Percentiles rank a stretch among this genome's conserved stretches.
Conservation (phyloP, 306 rosid genomes). For the Cotoneaster glaucophyllus region DNA sequence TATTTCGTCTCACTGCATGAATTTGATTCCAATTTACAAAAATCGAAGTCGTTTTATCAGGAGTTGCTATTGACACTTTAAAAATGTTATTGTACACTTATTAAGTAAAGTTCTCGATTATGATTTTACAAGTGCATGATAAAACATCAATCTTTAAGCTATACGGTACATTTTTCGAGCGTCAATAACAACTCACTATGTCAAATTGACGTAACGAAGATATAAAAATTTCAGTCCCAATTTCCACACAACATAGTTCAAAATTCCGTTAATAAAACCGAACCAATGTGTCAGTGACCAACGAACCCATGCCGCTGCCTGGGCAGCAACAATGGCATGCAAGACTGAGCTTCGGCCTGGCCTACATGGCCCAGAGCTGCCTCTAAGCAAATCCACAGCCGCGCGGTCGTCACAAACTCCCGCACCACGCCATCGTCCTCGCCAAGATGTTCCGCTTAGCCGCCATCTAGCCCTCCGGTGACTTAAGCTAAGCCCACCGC, state of each 20-base stretch:
- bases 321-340: conserved; percentile 20
- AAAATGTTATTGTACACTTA: too few species aligned
- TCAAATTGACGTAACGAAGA: neutral
- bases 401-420: conserved; percentile 30
- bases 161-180: too few species aligned
- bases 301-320: neutral
- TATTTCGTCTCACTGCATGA: too few species aligned
- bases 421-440: conserved; percentile 36
- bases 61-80: too few species aligned
- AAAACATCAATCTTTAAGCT: too few species aligned
- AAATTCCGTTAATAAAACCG: neutral
- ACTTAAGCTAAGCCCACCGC: conserved; percentile 43
- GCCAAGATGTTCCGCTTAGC: conserved; percentile 61
- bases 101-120: too few species aligned
- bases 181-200: too few species aligned
- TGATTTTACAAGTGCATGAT: too few species aligned
- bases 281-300: neutral
- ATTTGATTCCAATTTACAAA: too few species aligned
- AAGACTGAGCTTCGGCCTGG: conserved; percentile 16
- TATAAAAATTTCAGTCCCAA: neutral
- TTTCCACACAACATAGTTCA: neutral
- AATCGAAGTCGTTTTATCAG: too few species aligned
- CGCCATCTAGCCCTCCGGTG: conserved; percentile 48
- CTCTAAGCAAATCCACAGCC: conserved; percentile 43
- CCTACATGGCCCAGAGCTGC: conserved; percentile 40